Evolutionary conservation across 2,329 filamentous ascomycete genomes (phyloP).

Genomic region (Neofusicoccum cordaticola): DNA sequence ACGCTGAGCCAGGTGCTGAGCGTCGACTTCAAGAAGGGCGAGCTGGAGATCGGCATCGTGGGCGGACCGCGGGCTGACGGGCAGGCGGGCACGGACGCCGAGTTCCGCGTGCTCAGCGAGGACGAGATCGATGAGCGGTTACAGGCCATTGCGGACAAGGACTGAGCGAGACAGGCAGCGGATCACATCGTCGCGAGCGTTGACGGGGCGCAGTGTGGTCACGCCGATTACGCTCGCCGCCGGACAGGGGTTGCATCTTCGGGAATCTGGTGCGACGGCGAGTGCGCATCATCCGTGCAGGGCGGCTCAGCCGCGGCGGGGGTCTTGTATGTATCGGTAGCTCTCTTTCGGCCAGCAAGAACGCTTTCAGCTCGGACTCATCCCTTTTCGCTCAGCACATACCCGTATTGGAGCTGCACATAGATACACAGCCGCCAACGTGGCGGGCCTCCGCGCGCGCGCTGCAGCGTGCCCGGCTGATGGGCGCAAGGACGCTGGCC

Average conservation of each 20-base stretch:
- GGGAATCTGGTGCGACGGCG: slow-evolving; percentile 18
- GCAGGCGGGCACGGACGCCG: slow-evolving; percentile 72
- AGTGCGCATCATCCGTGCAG: slow-evolving; percentile 27
- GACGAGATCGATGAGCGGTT: slow-evolving; percentile 98
- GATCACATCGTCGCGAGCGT: background rate
- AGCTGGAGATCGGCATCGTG: slow-evolving; percentile 97
- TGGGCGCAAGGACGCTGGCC: background rate
- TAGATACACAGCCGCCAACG: slow-evolving; percentile 7
- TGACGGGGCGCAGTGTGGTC: background rate
- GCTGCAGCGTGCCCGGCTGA: background rate
- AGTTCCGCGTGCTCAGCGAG: slow-evolving; percentile 87
- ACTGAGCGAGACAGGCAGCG: slow-evolving; percentile 56
- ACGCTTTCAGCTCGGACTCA: slow-evolving; percentile 21
- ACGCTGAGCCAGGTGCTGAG: slow-evolving; percentile 94
- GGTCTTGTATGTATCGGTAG: slow-evolving; percentile 32
- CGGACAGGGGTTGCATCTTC: background rate
- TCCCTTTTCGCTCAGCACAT: slow-evolving; percentile 23
- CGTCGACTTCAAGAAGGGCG: slow-evolving; percentile 99
- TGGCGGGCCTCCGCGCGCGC: slow-evolving; percentile 4
- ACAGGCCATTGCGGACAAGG: slow-evolving; percentile 98
- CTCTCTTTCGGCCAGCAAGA: slow-evolving; percentile 20
- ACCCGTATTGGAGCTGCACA: slow-evolving; percentile 11
- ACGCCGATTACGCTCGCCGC: background rate
- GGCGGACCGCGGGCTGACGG: slow-evolving; percentile 82
- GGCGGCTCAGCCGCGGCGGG: slow-evolving; percentile 32